Evolutionary conservation across 306 rosid genomes (phyloP).

Genomic region (Corylus americana): DNA sequence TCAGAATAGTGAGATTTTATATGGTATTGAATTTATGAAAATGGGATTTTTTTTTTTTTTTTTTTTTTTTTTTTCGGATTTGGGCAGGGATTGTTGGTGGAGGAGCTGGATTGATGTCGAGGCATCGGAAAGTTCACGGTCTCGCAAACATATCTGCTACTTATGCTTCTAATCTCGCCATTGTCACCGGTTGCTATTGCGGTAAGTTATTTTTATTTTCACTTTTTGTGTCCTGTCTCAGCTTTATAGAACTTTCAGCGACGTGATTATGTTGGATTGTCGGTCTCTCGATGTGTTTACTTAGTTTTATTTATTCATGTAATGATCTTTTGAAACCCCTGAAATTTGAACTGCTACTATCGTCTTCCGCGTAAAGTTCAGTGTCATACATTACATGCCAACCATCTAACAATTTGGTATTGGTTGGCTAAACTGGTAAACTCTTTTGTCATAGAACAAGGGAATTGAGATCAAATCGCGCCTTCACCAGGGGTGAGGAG

Average conservation of each 20-base stretch:
- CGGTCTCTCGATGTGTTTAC: background rate
- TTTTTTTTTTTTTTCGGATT: background rate
- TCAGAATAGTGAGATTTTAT: conserved; percentile 2
- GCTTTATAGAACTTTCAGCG: conserved; percentile 13
- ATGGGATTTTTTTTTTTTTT: background rate
- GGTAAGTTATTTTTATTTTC: conserved; percentile 43
- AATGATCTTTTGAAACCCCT: background rate
- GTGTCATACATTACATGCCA: background rate
- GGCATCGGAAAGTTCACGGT: conserved; percentile 72
- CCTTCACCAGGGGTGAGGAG: too few relatives aligned
- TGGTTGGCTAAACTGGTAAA: too few relatives aligned
- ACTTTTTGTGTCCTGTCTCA: background rate
- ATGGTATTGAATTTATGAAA: background rate
- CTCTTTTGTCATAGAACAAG: too few relatives aligned
- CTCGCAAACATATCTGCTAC: conserved; percentile 58
- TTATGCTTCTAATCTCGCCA: conserved; percentile 74
- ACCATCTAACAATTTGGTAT: background rate
- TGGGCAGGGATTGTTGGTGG: conserved; percentile 76
- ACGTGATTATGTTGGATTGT: background rate
- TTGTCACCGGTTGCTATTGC: conserved; percentile 79
- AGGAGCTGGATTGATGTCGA: conserved; percentile 76
- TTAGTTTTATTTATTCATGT: background rate
- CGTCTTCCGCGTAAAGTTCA: background rate
- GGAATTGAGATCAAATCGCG: too few relatives aligned
- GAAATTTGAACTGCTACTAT: background rate